These are phyloP conservation scores for Tolypocladium pustulatum DNA, from an alignment of 2,329 filamentous ascomycete genomes.

Conservation along the genomic window DNA sequence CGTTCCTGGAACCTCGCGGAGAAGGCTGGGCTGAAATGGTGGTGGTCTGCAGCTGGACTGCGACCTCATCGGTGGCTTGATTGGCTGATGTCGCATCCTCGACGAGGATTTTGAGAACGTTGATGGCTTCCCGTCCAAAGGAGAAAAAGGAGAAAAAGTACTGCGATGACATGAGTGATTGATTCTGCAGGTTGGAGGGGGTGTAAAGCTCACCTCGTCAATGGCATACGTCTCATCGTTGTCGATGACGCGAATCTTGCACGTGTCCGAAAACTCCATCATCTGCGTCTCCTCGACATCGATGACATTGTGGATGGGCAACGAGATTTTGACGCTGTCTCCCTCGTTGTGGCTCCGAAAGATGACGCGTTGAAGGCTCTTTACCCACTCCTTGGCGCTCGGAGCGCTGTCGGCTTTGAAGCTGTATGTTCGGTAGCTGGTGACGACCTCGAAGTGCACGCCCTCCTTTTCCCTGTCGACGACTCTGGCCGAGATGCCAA, in stretches of 20 bases:
- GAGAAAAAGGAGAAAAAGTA: slow-evolving; percentile 97
- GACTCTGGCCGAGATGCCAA: slow-evolving; percentile 78
- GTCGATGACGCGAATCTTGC: slow-evolving; percentile 87
- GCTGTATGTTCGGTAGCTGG: slow-evolving; percentile 71
- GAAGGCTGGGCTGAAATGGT: slow-evolving; percentile 5
- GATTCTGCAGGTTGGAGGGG: not conserved
- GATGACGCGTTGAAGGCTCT: slow-evolving; percentile 84
- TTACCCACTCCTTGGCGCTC: slow-evolving; percentile 95
- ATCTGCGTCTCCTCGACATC: slow-evolving; percentile 89
- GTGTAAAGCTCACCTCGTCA: slow-evolving; percentile 59
- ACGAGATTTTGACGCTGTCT: slow-evolving; percentile 89
- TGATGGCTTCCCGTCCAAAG: slow-evolving; percentile 72
- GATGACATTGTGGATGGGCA: slow-evolving; percentile 80
- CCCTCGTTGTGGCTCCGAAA: slow-evolving; percentile 94
- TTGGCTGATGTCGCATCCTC: slow-evolving; percentile 46
- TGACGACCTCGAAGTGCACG: slow-evolving; percentile 69
- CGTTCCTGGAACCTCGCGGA: slow-evolving; percentile 13
- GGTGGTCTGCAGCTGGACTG: slow-evolving; percentile 7
- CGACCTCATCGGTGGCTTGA: slow-evolving; percentile 12
- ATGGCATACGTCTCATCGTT: slow-evolving; percentile 91
- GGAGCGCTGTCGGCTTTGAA: slow-evolving; percentile 80
- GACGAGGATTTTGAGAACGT: slow-evolving; percentile 63
- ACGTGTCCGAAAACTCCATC: slow-evolving; percentile 83
- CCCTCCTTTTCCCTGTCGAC: slow-evolving; percentile 69
- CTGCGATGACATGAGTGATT: slow-evolving; percentile 26